Evolutionary conservation across 352 stramenopile genomes (phyloP).

Genomic region (Peronosclerospora sorghi): DNA sequence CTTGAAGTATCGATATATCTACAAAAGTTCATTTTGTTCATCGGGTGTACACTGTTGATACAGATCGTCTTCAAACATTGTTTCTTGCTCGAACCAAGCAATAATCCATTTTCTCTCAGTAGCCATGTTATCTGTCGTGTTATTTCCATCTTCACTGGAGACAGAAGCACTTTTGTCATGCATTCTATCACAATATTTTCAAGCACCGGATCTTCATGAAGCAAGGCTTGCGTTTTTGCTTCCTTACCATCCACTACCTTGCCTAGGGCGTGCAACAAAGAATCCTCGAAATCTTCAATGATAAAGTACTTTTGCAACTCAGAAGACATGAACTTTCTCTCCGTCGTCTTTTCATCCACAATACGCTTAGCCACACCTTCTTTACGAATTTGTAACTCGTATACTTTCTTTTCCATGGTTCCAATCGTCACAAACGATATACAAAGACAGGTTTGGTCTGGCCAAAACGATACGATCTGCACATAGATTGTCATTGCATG

Average conservation of each 20-base stretch:
- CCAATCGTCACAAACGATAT: conserved; percentile 85
- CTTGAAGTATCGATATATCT: conserved; percentile 61
- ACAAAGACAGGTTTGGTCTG: conserved; percentile 88
- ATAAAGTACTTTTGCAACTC: conserved; percentile 83
- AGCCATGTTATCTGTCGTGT: conserved; percentile 9
- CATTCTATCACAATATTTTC: conserved; percentile 39
- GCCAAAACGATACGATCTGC: conserved; percentile 86
- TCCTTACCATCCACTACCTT: conserved; percentile 13
- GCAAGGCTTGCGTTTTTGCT: conserved; percentile 14
- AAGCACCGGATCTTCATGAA: conserved; percentile 42
- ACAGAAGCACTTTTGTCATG: conserved; percentile 9
- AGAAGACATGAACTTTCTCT: conserved; percentile 70
- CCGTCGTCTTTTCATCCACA: conserved; percentile 77
- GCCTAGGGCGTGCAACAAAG: conserved; percentile 34
- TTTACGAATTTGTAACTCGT: conserved; percentile 85
- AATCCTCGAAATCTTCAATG: conserved; percentile 67
- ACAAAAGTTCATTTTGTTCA: conserved; percentile 68
- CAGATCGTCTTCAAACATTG: conserved; percentile 84
- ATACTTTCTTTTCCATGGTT: conserved; percentile 91
- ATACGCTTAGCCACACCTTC: conserved; percentile 83
- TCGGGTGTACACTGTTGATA: conserved; percentile 59
- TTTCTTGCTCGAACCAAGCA: conserved; percentile 84
- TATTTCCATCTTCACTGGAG: background rate
- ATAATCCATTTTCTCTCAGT: conserved; percentile 39
- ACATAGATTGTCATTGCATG: conserved; percentile 91